A percentile compares a stretch with the other conserved stretches of the same genome.
Evolutionary conservation across 2,329 filamentous ascomycete species (phyloP).

Genomic region (Didymosphaeria variabile): DNA sequence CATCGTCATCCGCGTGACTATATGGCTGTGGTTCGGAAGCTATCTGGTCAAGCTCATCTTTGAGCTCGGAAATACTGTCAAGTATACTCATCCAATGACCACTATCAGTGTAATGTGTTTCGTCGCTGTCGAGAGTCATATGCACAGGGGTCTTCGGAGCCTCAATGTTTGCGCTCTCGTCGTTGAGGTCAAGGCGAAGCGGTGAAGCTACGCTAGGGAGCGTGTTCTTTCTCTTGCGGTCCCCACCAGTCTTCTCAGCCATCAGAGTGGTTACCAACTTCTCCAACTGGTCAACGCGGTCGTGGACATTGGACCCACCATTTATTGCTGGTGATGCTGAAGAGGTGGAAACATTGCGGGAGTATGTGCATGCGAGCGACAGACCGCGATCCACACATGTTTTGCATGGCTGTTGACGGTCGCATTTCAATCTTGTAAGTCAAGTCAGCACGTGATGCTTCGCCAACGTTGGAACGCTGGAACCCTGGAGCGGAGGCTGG

Average conservation of each 20-base stretch:
- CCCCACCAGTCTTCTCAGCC: slow-evolving; percentile 31
- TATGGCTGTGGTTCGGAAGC: slow-evolving; percentile 32
- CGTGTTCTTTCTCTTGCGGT: not conserved
- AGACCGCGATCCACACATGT: slow-evolving; percentile 48
- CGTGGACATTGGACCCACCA: slow-evolving; percentile 43
- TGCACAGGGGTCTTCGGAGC: slow-evolving; percentile 37
- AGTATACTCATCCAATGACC: slow-evolving; percentile 50
- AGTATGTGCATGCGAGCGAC: slow-evolving; percentile 45
- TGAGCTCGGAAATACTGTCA: slow-evolving; percentile 47
- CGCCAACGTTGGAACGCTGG: too few relatives aligned
- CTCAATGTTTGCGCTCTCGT: slow-evolving; percentile 25
- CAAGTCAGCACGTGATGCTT: slow-evolving; percentile 25
- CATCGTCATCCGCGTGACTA: slow-evolving; percentile 25
- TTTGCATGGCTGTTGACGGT: slow-evolving; percentile 48
- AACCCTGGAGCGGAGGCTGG: not conserved
- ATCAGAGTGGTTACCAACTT: slow-evolving; percentile 48
- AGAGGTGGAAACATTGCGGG: slow-evolving; percentile 29
- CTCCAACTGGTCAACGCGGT: slow-evolving; percentile 49
- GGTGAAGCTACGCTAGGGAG: not conserved
- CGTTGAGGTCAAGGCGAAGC: slow-evolving; percentile 19
- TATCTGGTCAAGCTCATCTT: slow-evolving; percentile 42
- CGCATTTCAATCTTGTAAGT: slow-evolving; percentile 42
- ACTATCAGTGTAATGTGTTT: slow-evolving; percentile 43
- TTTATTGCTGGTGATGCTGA: slow-evolving; percentile 31
- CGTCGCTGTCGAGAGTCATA: slow-evolving; percentile 40